These are phyloP conservation scores for Melastoma malabathricum DNA, from an alignment of 345 rosid genomes.

Conservation along the genomic window DNA sequence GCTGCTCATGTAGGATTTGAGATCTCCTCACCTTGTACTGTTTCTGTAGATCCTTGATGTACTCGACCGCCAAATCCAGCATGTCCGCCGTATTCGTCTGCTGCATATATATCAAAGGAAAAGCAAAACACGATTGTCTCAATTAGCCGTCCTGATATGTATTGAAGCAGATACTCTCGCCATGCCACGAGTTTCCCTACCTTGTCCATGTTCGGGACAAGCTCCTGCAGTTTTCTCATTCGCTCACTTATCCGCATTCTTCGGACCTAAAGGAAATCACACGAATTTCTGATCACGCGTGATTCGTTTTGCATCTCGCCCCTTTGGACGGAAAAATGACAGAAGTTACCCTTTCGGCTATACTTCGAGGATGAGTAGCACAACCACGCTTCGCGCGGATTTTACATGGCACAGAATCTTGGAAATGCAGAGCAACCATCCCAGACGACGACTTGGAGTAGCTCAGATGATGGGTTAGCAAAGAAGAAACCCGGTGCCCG, in stretches of 20 bases:
- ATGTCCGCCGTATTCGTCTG: constrained; percentile 95
- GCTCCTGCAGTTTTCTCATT: constrained; percentile 94
- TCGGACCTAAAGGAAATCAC: constrained; percentile 40
- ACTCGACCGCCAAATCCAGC: constrained; percentile 94
- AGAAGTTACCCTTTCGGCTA: constrained; percentile 74
- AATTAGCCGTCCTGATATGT: neutral
- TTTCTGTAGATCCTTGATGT: constrained; percentile 86
- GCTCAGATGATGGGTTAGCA: constrained; percentile 38
- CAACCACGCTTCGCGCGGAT: constrained; percentile 96
- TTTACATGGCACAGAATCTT: constrained; percentile 92
- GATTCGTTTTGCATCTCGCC: no score
- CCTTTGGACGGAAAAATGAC: neutral
- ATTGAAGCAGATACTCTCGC: no score
- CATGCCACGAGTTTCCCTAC: constrained; percentile 15
- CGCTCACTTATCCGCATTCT: constrained; percentile 91
- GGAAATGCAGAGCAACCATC: constrained; percentile 49
- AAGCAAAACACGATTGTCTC: neutral
- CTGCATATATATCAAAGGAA: constrained; percentile 21
- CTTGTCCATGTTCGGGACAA: constrained; percentile 98
- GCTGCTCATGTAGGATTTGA: neutral
- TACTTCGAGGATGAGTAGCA: constrained; percentile 98
- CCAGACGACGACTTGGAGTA: constrained; percentile 45
- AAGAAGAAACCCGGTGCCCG: constrained; percentile 14
- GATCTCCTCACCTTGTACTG: constrained; percentile 48
- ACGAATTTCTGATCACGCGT: no score